A percentile compares a stretch with the other conserved stretches of the same genome.
phyloP scores from a whole-genome alignment of 768 basidiomycete species.

The Boletus reticulatus region DNA sequence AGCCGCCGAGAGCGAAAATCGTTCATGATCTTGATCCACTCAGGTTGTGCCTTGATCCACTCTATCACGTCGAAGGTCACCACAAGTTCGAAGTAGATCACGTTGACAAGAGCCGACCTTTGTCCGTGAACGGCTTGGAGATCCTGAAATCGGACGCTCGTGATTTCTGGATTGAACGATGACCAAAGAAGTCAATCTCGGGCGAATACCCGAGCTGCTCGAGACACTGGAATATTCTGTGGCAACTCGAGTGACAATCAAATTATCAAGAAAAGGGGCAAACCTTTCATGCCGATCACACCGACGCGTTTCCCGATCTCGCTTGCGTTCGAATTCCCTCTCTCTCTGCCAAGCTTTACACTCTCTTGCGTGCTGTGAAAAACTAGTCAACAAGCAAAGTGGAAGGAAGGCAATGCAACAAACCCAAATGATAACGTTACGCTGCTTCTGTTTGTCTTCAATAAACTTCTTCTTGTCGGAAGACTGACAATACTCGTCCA shows the following conservation, averaged over 20 bases:
- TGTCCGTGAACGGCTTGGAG: conserved; percentile 5
- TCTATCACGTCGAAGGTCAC: not conserved
- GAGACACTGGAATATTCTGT: conserved; percentile 11
- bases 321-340: not conserved
- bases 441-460: not conserved
- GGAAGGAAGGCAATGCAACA: not conserved
- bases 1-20: not conserved
- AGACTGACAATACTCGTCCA: conserved; percentile 4
- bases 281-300: not conserved
- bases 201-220: not conserved
- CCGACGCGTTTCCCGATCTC: not conserved
- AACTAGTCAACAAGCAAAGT: not conserved
- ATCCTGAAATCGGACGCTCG: not conserved
- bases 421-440: not conserved
- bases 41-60: conserved; percentile 11
- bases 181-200: not conserved
- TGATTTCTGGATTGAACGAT: fast-evolving
- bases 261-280: not conserved
- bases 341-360: conserved; percentile 2
- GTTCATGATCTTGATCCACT: conserved; percentile 1
- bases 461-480: conserved; percentile 2
- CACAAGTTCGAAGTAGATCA: not conserved
- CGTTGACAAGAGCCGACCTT: not conserved
- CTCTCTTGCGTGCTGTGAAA: conserved; percentile 3
- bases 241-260: not conserved